Conservation (phyloP, 2,329 filamentous ascomycete species). For the Exutisphaerella laricina region DNA sequence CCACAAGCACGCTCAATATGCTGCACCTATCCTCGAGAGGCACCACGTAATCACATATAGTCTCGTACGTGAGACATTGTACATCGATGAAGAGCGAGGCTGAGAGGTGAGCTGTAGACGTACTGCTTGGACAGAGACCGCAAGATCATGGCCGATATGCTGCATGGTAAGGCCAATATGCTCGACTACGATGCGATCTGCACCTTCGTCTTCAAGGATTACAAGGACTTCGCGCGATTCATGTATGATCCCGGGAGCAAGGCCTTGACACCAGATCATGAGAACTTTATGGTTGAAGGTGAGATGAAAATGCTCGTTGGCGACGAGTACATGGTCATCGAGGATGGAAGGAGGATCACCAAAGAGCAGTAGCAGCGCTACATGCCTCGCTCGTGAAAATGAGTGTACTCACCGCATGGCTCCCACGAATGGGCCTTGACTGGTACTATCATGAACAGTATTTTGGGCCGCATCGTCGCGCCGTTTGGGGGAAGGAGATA, state of each 20-base stretch:
- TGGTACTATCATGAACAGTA: too few relatives aligned
- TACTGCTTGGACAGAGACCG: conserved; percentile 43
- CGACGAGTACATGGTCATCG: conserved; percentile 37
- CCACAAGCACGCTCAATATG: conserved; percentile 40
- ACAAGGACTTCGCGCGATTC: conserved; percentile 42
- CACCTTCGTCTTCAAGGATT: conserved; percentile 45
- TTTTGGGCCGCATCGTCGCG: too few relatives aligned
- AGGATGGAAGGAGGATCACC: conserved; percentile 36
- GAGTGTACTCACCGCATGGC: too few relatives aligned
- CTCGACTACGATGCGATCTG: conserved; percentile 45
- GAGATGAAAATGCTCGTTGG: conserved; percentile 44
- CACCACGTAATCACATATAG: conserved; percentile 44
- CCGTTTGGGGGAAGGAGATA: conserved; percentile 3
- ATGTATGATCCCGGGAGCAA: conserved; percentile 43
- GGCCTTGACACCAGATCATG: conserved; percentile 34
- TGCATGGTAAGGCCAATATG: conserved; percentile 41
- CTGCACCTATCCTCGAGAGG: conserved; percentile 40
- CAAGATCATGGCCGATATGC: conserved; percentile 42
- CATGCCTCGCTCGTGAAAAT: too few relatives aligned
- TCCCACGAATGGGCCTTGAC: too few relatives aligned
- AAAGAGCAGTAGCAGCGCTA: conserved; percentile 6
- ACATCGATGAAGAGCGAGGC: conserved; percentile 5
- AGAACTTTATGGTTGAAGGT: conserved; percentile 34
- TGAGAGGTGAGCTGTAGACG: conserved; percentile 30
- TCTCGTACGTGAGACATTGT: conserved; percentile 34